Conservation (phyloP, 2,329 filamentous ascomycete genomes). For the Cladosporium cucumerinum region DNA sequence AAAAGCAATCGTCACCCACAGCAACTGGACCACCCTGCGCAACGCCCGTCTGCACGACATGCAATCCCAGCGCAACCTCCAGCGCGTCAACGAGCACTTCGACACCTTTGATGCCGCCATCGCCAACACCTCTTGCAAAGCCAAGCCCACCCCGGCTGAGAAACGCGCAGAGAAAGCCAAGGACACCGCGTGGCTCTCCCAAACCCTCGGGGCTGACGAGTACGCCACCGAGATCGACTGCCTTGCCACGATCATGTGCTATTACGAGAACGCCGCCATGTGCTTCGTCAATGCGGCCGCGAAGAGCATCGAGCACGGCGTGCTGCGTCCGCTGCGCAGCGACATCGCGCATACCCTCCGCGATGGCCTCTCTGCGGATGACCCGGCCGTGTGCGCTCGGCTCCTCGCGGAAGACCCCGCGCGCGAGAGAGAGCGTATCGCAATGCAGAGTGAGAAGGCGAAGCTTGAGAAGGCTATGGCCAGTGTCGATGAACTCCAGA, state of each 20-base stretch:
- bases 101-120: slow-evolving; percentile 21
- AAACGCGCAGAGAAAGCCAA: slow-evolving; percentile 32
- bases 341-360: not conserved
- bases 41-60: slow-evolving; percentile 25
- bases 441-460: slow-evolving; percentile 29
- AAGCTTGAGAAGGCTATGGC: slow-evolving; percentile 32
- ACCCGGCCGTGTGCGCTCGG: slow-evolving; percentile 23
- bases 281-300: slow-evolving; percentile 59
- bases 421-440: slow-evolving; percentile 28
- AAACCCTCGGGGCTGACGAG: slow-evolving; percentile 53
- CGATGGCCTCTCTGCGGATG: slow-evolving; percentile 14
- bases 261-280: slow-evolving; percentile 64
- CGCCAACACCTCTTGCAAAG: not conserved
- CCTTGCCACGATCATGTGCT: slow-evolving; percentile 38
- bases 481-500: slow-evolving; percentile 20
- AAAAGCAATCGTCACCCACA: slow-evolving; percentile 11
- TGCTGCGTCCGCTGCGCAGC: not conserved
- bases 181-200: slow-evolving; percentile 27
- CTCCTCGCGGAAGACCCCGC: slow-evolving; percentile 37
- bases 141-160: not conserved
- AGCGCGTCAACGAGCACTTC: slow-evolving; percentile 31
- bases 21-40: slow-evolving; percentile 12
- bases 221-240: slow-evolving; percentile 32
- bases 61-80: slow-evolving; percentile 25
- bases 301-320: slow-evolving; percentile 5